Evolutionary conservation across 2,329 filamentous ascomycete species (phyloP).

Genomic region (Xylariaceae sp.): DNA sequence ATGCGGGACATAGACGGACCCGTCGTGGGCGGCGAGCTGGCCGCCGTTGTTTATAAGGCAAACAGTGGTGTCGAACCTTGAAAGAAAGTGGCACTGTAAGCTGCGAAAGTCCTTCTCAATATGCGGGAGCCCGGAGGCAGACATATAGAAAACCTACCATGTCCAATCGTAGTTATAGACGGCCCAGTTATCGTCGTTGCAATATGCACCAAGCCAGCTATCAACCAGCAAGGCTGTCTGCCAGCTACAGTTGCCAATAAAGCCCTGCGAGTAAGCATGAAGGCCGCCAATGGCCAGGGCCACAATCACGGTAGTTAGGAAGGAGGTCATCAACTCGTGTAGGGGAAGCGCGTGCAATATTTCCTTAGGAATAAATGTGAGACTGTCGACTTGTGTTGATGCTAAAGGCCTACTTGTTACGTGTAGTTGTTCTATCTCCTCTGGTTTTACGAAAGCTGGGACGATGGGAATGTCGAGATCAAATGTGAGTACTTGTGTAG

Average conservation of each 20-base stretch:
- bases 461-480: too few relatives aligned
- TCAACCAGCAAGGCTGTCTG: slow-evolving; percentile 42
- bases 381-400: background rate
- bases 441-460: too few relatives aligned
- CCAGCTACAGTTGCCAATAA: slow-evolving; percentile 46
- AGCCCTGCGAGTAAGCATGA: slow-evolving; percentile 36
- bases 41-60: slow-evolving; percentile 41
- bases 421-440: too few relatives aligned
- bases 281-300: slow-evolving; percentile 40
- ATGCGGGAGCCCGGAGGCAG: background rate
- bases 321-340: slow-evolving; percentile 9
- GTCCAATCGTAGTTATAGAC: slow-evolving; percentile 49
- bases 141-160: slow-evolving; percentile 37
- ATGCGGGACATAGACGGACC: slow-evolving; percentile 27
- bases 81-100: slow-evolving; percentile 5
- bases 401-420: too few relatives aligned
- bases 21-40: slow-evolving; percentile 32
- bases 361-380: background rate
- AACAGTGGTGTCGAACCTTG: slow-evolving; percentile 46
- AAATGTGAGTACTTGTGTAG: too few relatives aligned
- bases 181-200: slow-evolving; percentile 45
- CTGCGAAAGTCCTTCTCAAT: background rate
- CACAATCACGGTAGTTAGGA: slow-evolving; percentile 19
- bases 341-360: background rate
- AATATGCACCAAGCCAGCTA: slow-evolving; percentile 47